These are phyloP conservation scores for Monilinia polystroma DNA, from an alignment of 2,329 filamentous ascomycete species.

Conservation along the genomic window DNA sequence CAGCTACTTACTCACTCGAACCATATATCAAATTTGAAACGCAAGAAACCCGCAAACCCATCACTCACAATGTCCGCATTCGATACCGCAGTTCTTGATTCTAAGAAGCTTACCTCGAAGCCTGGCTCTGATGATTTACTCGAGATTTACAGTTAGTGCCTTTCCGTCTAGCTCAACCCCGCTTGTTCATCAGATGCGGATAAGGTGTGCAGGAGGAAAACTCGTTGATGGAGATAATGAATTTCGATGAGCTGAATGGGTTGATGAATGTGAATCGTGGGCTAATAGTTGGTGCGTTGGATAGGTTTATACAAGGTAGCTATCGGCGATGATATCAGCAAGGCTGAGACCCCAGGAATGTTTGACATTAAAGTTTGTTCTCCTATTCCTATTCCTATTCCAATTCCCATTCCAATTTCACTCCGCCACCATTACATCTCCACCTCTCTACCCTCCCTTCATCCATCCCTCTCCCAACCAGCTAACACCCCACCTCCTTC, in stretches of 20 bases:
- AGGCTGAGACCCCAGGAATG: conserved; percentile 61
- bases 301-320: conserved; percentile 59
- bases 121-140: conserved; percentile 64
- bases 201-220: not conserved
- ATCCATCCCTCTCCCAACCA: not conserved
- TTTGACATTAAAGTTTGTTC: conserved; percentile 60
- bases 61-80: conserved; percentile 41
- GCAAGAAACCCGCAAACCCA: not conserved
- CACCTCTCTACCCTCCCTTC: not conserved
- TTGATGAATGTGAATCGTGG: not conserved
- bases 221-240: not conserved
- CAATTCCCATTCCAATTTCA: conserved; percentile 2
- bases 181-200: not conserved
- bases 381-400: too few relatives aligned
- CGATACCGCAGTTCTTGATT: conserved; percentile 59
- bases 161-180: not conserved
- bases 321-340: conserved; percentile 55
- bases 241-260: not conserved
- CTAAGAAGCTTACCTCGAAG: conserved; percentile 66
- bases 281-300: conserved; percentile 6
- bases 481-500: conserved; percentile 40
- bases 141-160: conserved; percentile 35
- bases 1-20: not conserved
- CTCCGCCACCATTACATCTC: not conserved
- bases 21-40: not conserved